Base-by-base conservation (phyloP, 1,284 basidiomycete species). In the Irpex sp. region DNA sequence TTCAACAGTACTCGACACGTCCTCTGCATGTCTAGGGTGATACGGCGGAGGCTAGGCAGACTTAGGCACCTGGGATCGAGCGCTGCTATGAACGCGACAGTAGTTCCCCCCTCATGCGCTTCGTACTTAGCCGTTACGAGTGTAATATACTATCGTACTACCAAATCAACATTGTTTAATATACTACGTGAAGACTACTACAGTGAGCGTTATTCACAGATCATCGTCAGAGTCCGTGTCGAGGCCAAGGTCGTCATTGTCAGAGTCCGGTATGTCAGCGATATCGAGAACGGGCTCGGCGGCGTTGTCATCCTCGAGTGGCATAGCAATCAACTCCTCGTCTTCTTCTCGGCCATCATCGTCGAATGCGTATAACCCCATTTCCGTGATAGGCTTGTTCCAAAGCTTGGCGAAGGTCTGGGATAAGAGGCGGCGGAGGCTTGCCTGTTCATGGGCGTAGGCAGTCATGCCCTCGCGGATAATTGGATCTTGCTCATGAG, bases 361-460 rank as follows among this genome's bases (percentile, higher is more conserved):
- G 23, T 23, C 23, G 12, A 10, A 12, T 35, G 19, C 35, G 18
- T n/a, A 37, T 10, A 45, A n/a, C 42, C 10, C 10, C n/a, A n/a
- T n/a, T 12, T 45, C 42, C 42, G n/a, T 45, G 42, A 45, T 45
- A 45, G 42, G 42, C 42, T 12, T 7, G 16, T 19, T 16, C 58
- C 58, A 59, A 19, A 59, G 19, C 33, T 18, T n/a, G 5, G 14
- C 5, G 35, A 52, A 53, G n/a, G 49, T 52, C 12, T n/a, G 7
- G 8, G 21, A 23, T 23, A 59, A 49, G 8, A 12, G 23, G 14
- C 58, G 58, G 12, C 21, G 58, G 33, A 52, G 19, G 14, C 33
- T 49, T 8, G 59, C 54, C 36, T 61, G 59, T 23, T 36, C 2
- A 12, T 23, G 35, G 35, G 60, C 60, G 48, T 61, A 61, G 9